These are phyloP conservation scores for Esteya vermicola DNA, from an alignment of 2,329 filamentous ascomycete species.

Conservation along the genomic window DNA sequence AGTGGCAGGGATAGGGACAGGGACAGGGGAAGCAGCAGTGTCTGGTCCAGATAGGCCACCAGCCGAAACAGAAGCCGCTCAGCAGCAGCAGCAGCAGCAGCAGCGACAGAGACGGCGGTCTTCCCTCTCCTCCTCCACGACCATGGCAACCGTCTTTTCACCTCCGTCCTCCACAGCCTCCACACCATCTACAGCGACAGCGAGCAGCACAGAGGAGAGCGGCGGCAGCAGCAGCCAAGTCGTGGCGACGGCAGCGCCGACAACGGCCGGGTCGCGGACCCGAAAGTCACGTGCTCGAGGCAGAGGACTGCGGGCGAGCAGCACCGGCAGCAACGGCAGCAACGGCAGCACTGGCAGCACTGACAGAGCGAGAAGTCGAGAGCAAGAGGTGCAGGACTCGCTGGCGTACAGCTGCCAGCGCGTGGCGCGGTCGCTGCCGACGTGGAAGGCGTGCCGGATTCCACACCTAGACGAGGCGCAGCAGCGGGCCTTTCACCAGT, in stretches of 20 bases:
- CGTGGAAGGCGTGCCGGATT: constrained; percentile 8
- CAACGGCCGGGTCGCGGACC: not conserved
- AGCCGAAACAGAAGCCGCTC: not conserved
- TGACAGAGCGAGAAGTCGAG: too few species aligned
- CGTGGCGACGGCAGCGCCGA: too few species aligned
- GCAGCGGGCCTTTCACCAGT: constrained; percentile 15
- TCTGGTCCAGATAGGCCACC: not conserved
- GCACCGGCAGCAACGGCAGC: not conserved
- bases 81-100: not conserved
- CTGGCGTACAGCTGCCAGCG: not conserved
- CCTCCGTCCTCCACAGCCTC: too few species aligned
- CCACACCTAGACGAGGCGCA: constrained; percentile 12
- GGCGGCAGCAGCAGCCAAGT: too few species aligned
- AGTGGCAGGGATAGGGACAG: not conserved
- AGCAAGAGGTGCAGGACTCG: too few species aligned
- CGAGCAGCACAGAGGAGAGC: too few species aligned
- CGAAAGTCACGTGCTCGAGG: not conserved
- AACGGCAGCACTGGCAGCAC: not conserved
- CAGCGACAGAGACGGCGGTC: not conserved
- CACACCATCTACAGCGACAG: too few species aligned
- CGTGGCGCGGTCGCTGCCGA: constrained; percentile 5
- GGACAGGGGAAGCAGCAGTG: too few species aligned
- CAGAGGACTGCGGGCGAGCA: not conserved
- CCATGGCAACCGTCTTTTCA: too few species aligned
- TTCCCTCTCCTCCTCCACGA: too few species aligned